Conservation (phyloP, 306 rosid species). For the Cercis canadensis region DNA sequence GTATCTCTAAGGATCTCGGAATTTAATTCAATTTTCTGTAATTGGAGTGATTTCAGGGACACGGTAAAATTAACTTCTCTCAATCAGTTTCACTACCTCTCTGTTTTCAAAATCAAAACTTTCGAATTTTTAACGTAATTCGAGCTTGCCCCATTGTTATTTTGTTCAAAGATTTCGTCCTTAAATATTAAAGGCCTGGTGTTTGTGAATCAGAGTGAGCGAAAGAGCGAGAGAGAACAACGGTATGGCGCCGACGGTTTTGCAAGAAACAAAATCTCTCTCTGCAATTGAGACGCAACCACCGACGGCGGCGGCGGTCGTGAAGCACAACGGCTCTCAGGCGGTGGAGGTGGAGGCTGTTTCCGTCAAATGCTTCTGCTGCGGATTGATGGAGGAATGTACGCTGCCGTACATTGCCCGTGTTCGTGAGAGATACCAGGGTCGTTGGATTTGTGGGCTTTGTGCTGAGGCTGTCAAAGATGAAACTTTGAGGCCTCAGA, state of each 20-base stretch:
- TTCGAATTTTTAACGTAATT: background rate
- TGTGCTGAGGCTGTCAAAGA: constrained; percentile 81
- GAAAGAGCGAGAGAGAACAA: background rate
- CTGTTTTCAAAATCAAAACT: background rate
- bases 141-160: background rate
- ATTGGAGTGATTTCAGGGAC: constrained; percentile 21
- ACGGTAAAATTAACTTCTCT: background rate
- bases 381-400: constrained; percentile 82
- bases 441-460: constrained; percentile 85
- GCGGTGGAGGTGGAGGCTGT: constrained; percentile 53
- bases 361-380: constrained; percentile 67
- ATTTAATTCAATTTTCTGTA: constrained; percentile 13
- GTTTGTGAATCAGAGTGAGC: background rate
- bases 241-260: constrained; percentile 37
- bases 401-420: constrained; percentile 62
- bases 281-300: constrained; percentile 23
- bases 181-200: background rate
- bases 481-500: constrained; percentile 45
- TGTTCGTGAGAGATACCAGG: constrained; percentile 64
- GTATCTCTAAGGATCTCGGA: background rate
- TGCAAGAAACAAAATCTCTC: constrained; percentile 41
- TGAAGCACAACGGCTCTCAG: constrained; percentile 20
- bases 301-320: background rate
- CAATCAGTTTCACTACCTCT: constrained; percentile 1
- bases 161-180: background rate